Evolutionary conservation across 2,329 filamentous ascomycete species (phyloP), one percentile per base, ranked within the genome.

Genomic region (Leptographium lundbergii): DNA sequence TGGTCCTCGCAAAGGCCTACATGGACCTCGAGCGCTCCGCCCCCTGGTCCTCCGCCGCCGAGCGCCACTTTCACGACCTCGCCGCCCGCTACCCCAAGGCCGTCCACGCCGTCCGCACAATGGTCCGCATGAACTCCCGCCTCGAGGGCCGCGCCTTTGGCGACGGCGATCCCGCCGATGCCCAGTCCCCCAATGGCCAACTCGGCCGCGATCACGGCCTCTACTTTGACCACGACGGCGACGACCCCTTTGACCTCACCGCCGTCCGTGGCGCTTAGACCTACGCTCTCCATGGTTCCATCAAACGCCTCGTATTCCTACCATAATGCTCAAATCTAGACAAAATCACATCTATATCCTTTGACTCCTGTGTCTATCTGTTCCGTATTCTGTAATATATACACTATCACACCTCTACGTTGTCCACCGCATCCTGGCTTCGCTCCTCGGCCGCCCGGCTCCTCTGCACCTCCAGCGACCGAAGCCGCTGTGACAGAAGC

Each of bases 401-500:
- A 42, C 39, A 42, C 17, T 45, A 14, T n/a, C n/a, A 3, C 17
- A 17, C 39, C n/a, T 45, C 17, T 22, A 4, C 42, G 42, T 14
- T 34, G 51, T 17, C 17, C 5, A 2, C 42, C n/a, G 6, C 25
- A 36, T 50, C 55, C n/a, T 42, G 17, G 13, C 17, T 45, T 6
- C 7, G 3, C 45, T 36, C 27, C 27, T 39, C 13, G 19, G 10
- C 39, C 3, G 14, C 0, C 7, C 39, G 27, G 42, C 4, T n/a
- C n/a, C 45, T 58, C 60, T 77, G 70, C 27, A 77, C 76, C 45
- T 83, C 86, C 6, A 89, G 72, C 6, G 82, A 81, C 63, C 83
- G 79, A 52, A 92, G 72, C 59, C 84, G 79, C 68, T 83, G 83
- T 13, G 88, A 88, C 19, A 94, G 73, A 19, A 94, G 71, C 3